Base-by-base conservation (phyloP, 768 basidiomycete genomes). In the Leccinum longicurvipes region DNA sequence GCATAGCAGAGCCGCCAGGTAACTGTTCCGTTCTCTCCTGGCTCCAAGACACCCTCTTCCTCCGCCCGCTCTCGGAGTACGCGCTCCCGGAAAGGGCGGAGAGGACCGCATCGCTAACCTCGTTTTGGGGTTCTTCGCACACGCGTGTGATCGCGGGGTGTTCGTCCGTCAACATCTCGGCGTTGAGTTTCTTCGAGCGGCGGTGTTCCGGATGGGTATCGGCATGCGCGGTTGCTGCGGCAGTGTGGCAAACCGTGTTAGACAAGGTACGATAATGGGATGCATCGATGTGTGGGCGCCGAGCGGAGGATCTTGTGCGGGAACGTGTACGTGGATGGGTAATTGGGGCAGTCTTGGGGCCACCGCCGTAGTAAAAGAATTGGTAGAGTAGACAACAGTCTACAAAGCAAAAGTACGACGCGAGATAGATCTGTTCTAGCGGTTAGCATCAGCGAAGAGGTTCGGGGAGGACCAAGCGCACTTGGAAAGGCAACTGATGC, bases 401-500 rank as follows among this genome's bases (percentile, higher is more conserved):
- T 50, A 98, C 81, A 53, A 81, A 74, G 65, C 90, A 88, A 67
- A 98, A 99, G 71, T 99, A 99, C 0, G 79, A 79, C 3, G 97
- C 96, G 45, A 99, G 90, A 69, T 84, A 91, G 41, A 84, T 96
- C 92, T 97, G 54, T 47, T 6, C 21, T 48, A 52, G 42, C 47
- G 31, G 14, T 51, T 48, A 57, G 45, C 42, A 31, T 61, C 63
- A 23, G 50, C 19, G 53, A 49, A 24, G 50, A 36, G 19, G 21
- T 15, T 32, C 47, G 55, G 34, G 46, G 32, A 27, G 51, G 46
- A n/a, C 12, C 0, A 17, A 7, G 66, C 82, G 63, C 70, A 92
- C 93, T 74, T 98, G 96, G 71, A 99, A 98, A 21, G 93, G 93
- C 15, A 97, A 79, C 67, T 98, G 97, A 63, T 88, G 82, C 3